Base-by-base conservation (phyloP, 2,329 filamentous ascomycete genomes). In the Cordyceps farinosa region DNA sequence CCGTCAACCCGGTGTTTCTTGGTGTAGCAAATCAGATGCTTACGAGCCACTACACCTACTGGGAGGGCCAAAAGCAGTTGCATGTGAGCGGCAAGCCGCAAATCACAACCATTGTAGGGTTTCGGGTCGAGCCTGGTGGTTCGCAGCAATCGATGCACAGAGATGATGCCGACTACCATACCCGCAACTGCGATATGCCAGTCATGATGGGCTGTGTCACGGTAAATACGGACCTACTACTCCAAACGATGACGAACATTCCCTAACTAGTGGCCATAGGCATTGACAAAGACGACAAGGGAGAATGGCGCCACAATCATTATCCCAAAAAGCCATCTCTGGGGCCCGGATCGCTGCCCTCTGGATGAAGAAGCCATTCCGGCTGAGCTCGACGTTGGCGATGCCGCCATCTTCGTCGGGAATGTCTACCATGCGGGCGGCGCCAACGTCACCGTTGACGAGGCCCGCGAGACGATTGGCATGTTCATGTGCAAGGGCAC, bases 261-360 rank as follows among this genome's bases (percentile, higher is more conserved):
- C 11, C 11, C 59, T 61, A 32, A 61, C 59, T 29, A 10, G 4
- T 36, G 2, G 3, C n/a, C 13, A 3, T 5, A 70, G 69, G 75
- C 77, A 1, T 65, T 76, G 61, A 76, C 74, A 4, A 77, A 72
- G 67, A 78, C 75, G 1, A 78, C 76, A 1, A 71, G 70, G 22
- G 74, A 76, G 45, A 79, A 79, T 51, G 77, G 77, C 1, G 77
- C 76, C 1, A 79, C 77, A 0, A 68, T 77, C n/a, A 74, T 73
- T 1, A 78, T 79, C 45, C 77, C 77, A 0, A 72, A 73, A 6
- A 76, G 73, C 11, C 77, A 79, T 64, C 68, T 77, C 4, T 79
- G 77, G 77, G 75, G 72, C 0, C 69, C 73, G 6, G 74, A 78
- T 0, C 70, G 74, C 0, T 69, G 67, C 5, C 77, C 77, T 1